Base-by-base conservation (phyloP, 192 early-diverging fungal species). In the Linnemannia elongata region DNA sequence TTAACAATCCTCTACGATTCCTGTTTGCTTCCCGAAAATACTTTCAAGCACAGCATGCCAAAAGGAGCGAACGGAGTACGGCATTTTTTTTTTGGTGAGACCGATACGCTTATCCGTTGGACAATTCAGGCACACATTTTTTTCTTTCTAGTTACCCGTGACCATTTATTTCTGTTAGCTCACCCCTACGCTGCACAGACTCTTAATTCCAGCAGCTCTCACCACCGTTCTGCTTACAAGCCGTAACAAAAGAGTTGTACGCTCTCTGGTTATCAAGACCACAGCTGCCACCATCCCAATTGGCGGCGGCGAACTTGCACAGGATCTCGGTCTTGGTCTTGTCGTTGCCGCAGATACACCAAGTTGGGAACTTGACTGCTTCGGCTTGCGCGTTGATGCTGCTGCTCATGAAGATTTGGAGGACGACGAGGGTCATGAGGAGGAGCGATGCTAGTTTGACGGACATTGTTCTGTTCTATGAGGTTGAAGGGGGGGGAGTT, bases 341-440 rank as follows among this genome's bases (percentile, higher is more conserved):
- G 57, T 60, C n/a, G 57, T 60, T 27, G 57, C 57, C 57, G 57
- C 57, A 60, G 8, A 60, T n/a, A n/a, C 57, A 60, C n/a, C 57
- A 60, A 9, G 57, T 60, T 10, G 57, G 57, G 27, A 60, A 60
- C 57, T 24, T 60, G 9, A 60, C 57, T n/a, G 6, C 57, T 6
- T 60, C 7, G 22, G 57, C 57, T 55, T 55, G 52, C 20, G 52
- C 52, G 22, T 24, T 24, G 52, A 24, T 55, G n/a, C 8, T 27
- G n/a, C 24, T 60, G n/a, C 57, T 30, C n/a, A 60, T 30, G 57
- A 60, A 10, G 24, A 60, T 6, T n/a, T 60, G n/a, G n/a, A 60
- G 57, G 57, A 60, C 57, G 22, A 60, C 24, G 9, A 60, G 24
- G 24, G 57, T 10, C 24, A 60, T 9, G 7, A 30, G 24, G 24